phyloP scores from a whole-genome alignment of 1,284 basidiomycete species.

The Ustilago hordei region DNA sequence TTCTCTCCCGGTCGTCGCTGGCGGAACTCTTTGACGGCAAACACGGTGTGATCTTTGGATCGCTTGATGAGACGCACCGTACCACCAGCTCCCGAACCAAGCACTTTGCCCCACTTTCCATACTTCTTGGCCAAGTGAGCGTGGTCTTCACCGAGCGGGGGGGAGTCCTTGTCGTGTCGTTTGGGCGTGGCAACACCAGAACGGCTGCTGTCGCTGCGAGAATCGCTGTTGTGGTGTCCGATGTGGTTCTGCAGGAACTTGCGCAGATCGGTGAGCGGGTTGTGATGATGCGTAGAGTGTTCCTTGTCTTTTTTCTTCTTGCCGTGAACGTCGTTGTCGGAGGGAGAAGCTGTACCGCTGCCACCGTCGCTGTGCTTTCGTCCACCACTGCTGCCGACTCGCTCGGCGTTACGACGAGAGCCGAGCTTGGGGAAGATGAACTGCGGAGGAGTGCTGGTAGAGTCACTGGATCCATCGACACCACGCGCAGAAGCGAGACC shows the following conservation, averaged over 20 bases:
- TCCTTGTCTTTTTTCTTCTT: constrained; percentile 61
- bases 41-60: constrained; percentile 75
- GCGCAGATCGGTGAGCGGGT: constrained; percentile 59
- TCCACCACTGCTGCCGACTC: constrained; percentile 20
- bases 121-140: constrained; percentile 97
- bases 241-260: constrained; percentile 65
- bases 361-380: constrained; percentile 29
- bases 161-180: constrained; percentile 67
- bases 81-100: constrained; percentile 95
- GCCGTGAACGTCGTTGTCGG: constrained; percentile 33
- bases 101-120: constrained; percentile 95
- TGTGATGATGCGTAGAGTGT: constrained; percentile 48
- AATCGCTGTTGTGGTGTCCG: constrained; percentile 62
- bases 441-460: constrained; percentile 57
- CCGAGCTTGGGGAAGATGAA: constrained; percentile 67
- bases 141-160: constrained; percentile 73
- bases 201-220: constrained; percentile 45
- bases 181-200: constrained; percentile 55
- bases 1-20: constrained; percentile 86
- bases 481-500: constrained; percentile 58
- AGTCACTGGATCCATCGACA: constrained; percentile 38
- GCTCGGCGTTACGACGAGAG: constrained; percentile 45
- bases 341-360: constrained; percentile 43
- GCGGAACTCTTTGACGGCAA: constrained; percentile 97
- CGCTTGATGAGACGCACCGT: constrained; percentile 96